Evolutionary conservation across 2,329 filamentous ascomycete species (phyloP), one percentile per base, ranked within the genome.

Genomic region (Penicillium sp.): DNA sequence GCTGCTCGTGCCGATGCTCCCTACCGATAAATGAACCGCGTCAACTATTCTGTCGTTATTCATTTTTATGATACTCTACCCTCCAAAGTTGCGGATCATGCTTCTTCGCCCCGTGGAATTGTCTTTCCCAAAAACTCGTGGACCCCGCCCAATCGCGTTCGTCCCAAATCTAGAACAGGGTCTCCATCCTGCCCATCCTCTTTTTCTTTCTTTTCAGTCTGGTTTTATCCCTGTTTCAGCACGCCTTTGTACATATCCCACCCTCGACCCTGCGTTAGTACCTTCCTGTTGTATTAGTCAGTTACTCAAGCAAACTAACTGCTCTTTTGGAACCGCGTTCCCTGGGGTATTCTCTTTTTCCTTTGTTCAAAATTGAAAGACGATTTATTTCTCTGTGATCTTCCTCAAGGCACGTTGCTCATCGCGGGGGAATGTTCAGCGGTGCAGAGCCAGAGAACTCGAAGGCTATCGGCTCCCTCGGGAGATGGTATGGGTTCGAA

Each of bases 1-100:
- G 84, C 82, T 59, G 93, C 93, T 67, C 85, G 90, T 66, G 93
- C 93, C 52, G 93, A 98, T 78, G 84, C 90, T 47, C 91, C 91
- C 44, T 97, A 90, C 76, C 81, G 87, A 79, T 91, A 84, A 78
- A 46, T 25, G 39, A 45, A 46, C 45, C 41, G 41, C 41, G 9
- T 28, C 12, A 32, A 8, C 4, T 32, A 41, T 40, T 41, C 42
- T 24, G 9, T 34, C 40, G 33, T 37, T 32, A 34, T 3, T 38
- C 18, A 18, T 33, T 11, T 12, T 43, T 6, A 28, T 25, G 39
- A n/a, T 11, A 40, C 38, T 46, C 39, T 33, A 38, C 28, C n/a
- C 11, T 18, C 13, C 39, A 9, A 39, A 46, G 35, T 36, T 45
- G 42, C 41, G 39, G 40, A 42, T 49, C n/a, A 42, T 45, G 26